phyloP scores from a whole-genome alignment of 2,329 filamentous ascomycete genomes.

The Trichophaea hybrida region DNA sequence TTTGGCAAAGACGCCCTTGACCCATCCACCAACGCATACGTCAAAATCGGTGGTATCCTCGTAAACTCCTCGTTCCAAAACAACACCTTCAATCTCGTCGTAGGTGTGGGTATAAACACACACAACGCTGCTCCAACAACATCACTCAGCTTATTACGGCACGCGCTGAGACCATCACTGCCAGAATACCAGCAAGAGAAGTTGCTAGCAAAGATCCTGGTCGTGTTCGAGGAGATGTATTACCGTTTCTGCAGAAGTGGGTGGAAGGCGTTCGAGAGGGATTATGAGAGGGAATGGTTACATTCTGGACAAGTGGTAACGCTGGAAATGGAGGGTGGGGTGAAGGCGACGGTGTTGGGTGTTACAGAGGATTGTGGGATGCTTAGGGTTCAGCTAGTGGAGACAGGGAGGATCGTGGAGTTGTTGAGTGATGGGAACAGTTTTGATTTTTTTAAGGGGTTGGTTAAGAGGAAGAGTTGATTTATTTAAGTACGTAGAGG shows the following conservation, averaged over 20 bases:
- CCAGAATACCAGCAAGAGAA: slow-evolving; percentile 57
- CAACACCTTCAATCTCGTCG: slow-evolving; percentile 72
- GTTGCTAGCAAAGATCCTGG: slow-evolving; percentile 66
- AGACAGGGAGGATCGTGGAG: slow-evolving; percentile 64
- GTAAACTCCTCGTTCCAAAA: slow-evolving; percentile 75
- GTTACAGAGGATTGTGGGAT: slow-evolving; percentile 89
- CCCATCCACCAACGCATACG: slow-evolving; percentile 45
- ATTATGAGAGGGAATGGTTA: slow-evolving; percentile 75
- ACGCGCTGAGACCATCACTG: slow-evolving; percentile 33
- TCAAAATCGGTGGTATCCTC: slow-evolving; percentile 87
- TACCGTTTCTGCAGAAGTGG: slow-evolving; percentile 57
- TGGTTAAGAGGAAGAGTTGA: slow-evolving; percentile 57
- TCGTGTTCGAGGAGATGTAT: slow-evolving; percentile 65
- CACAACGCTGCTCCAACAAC: slow-evolving; percentile 75
- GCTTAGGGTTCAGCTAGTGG: slow-evolving; percentile 63
- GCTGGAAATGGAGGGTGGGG: slow-evolving; percentile 65
- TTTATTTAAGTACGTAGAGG: neutral
- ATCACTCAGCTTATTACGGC: slow-evolving; percentile 46
- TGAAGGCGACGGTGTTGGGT: slow-evolving; percentile 61
- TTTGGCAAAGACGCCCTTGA: slow-evolving; percentile 46
- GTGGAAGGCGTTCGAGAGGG: slow-evolving; percentile 56
- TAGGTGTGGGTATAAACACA: slow-evolving; percentile 56
- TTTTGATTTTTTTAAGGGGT: slow-evolving; percentile 89
- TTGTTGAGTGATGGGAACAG: slow-evolving; percentile 95
- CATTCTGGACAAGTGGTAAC: slow-evolving; percentile 45